A percentile compares a stretch with the other conserved stretches of the same genome.
phyloP scores from a whole-genome alignment of 2,329 filamentous ascomycete genomes.

The Phaeosphaeriaceae sp. region DNA sequence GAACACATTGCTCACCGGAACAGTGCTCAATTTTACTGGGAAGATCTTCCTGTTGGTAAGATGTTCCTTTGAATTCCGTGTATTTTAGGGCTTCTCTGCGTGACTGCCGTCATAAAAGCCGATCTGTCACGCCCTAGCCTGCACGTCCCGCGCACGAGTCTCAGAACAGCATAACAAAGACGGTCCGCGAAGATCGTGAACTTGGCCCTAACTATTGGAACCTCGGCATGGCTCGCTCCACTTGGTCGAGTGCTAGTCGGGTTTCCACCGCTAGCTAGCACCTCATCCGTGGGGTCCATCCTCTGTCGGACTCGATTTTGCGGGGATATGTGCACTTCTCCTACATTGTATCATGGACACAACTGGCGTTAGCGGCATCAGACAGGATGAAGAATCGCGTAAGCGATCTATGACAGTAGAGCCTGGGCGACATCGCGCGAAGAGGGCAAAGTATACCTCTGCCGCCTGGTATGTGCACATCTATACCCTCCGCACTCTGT shows the following conservation, averaged over 20 bases:
- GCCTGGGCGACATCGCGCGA: conserved; percentile 3
- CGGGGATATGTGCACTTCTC: not conserved
- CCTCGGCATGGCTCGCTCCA: not conserved
- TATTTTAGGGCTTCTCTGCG: too few relatives aligned
- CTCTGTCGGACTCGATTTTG: not conserved
- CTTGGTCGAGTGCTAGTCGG: not conserved
- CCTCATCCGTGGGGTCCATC: not conserved
- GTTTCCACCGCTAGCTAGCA: not conserved
- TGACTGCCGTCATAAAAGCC: not conserved
- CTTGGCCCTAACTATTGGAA: not conserved
- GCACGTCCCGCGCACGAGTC: not conserved
- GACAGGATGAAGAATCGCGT: not conserved
- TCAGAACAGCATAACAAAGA: not conserved
- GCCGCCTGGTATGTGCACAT: conserved; percentile 23
- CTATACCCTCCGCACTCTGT: not conserved
- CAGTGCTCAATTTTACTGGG: too few relatives aligned
- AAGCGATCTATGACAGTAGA: not conserved
- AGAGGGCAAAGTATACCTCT: conserved; percentile 30
- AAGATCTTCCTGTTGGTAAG: too few relatives aligned
- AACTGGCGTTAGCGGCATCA: not conserved
- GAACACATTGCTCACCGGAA: too few relatives aligned
- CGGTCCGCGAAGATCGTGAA: not conserved
- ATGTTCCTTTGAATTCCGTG: too few relatives aligned
- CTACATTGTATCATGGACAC: not conserved
- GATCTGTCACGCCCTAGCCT: not conserved